Evolutionary conservation across 371 early-diverging fungal species (phyloP).

Genomic region (Mortierella sp.): DNA sequence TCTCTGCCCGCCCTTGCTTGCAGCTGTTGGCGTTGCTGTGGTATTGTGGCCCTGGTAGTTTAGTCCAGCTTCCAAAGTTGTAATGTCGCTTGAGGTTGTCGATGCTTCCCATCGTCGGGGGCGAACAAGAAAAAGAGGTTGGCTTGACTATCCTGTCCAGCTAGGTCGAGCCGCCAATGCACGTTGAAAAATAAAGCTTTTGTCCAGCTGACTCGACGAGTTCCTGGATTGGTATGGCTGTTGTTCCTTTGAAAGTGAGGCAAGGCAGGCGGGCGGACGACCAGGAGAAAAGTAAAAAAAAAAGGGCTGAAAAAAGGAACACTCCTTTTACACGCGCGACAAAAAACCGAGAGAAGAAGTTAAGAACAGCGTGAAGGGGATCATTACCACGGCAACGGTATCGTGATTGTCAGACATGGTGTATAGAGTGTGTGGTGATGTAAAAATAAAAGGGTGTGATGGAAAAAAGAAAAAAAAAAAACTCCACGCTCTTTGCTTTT

Average conservation of each 20-base stretch:
- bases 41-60: not conserved
- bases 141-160: constrained; percentile 9
- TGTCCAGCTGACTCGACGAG: constrained; percentile 12
- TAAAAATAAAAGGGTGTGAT: constrained; percentile 10
- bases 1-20: not conserved
- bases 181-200: not conserved
- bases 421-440: constrained; percentile 6
- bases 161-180: not conserved
- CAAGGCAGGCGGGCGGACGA: not conserved
- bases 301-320: not conserved
- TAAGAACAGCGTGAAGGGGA: not conserved
- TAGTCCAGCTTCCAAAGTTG: not conserved
- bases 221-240: constrained; percentile 9
- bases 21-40: not conserved
- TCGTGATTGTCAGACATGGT: constrained; percentile 55
- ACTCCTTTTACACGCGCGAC: not conserved
- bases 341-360: not conserved
- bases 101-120: not conserved
- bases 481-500: constrained; percentile 9
- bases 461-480: constrained; percentile 7
- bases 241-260: not conserved
- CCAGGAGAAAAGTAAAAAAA: not conserved
- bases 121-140: not conserved
- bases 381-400: constrained; percentile 36
- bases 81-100: not conserved